Percentiles rank a stretch among this genome's conserved stretches.
Evolutionary conservation across 768 basidiomycete species (phyloP).

Genomic region (Favolaschia claudopus): DNA sequence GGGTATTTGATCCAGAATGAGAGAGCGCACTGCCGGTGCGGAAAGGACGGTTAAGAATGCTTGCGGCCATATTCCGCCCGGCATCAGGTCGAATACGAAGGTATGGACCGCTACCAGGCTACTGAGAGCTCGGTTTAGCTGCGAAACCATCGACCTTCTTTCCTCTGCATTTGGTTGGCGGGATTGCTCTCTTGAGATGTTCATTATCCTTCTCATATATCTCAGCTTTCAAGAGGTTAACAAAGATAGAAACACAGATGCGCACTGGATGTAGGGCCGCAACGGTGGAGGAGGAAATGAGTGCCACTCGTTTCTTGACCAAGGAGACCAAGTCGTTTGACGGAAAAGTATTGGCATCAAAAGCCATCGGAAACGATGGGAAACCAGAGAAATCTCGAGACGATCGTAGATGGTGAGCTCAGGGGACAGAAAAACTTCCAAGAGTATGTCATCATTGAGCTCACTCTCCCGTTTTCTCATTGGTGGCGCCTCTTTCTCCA

Average conservation of each 20-base stretch:
- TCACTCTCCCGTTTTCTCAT: neutral
- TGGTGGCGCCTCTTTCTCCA: too few species aligned
- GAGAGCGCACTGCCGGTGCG: neutral
- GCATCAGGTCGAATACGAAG: neutral
- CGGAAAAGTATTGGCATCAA: neutral
- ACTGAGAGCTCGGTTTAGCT: neutral
- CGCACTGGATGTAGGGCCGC: neutral
- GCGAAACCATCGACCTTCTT: neutral
- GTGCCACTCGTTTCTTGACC: neutral
- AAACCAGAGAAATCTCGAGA: neutral
- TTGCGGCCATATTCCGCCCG: neutral
- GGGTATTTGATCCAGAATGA: neutral
- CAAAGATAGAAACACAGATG: neutral
- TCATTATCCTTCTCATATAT: too few species aligned
- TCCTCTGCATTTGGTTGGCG: neutral
- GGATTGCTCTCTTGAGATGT: neutral
- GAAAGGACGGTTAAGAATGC: neutral
- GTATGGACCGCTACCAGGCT: neutral
- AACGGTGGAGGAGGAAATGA: neutral
- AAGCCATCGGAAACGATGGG: neutral
- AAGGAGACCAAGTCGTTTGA: neutral
- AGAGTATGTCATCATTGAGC: neutral
- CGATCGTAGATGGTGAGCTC: neutral
- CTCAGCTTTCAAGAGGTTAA: neutral
- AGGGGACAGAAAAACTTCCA: neutral